Evolutionary conservation across 2,329 filamentous ascomycete species (phyloP), one percentile per base, ranked within the genome.

Genomic region (Epichloe amarillans): DNA sequence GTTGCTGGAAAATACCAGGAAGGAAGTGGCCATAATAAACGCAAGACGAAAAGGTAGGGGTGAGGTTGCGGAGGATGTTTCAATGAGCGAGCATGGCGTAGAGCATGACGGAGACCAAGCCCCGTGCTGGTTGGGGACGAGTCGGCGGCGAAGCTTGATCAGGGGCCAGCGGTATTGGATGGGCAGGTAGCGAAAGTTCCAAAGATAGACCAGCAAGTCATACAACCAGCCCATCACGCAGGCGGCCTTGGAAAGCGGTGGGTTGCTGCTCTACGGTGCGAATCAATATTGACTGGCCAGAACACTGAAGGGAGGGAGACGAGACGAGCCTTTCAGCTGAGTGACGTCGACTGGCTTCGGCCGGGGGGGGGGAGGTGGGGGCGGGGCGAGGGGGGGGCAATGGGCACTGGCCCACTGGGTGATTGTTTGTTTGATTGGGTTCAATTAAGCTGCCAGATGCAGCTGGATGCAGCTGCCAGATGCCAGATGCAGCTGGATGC

Each of bases 121-220:
- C 45, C 44, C 17, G 53, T 51, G 40, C 21, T 17, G 2, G 55
- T 50, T 1, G 55, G 55, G 55, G 12, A 56, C 15, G 12, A 55
- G 50, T 12, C 53, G 52, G 37, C 53, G 55, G 10, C 53, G 47
- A 37, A 51, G 23, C 52, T 55, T 56, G 47, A 56, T 55, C 11
- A 55, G 46, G 6, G 53, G 50, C 55, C 53, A 55, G 21, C 53
- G 47, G 42, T 54, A 54, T 21, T 54, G 46, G 36, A 56, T 40
- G 15, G 55, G 50, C 12, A 56, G 52, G 46, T 56, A 56, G 38
- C 55, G 55, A n/a, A 56, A 56, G 40, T 56, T 56, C 54, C 51
- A 56, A 5, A 56, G 44, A n/a, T 56, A 55, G 41, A 52, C 17
- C n/a, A 49, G 39, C 10, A 36, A 37, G 5, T 26, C 36, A 47